phyloP scores from a whole-genome alignment of 139 green algal species.

The Edaphochlamys debaryana region DNA sequence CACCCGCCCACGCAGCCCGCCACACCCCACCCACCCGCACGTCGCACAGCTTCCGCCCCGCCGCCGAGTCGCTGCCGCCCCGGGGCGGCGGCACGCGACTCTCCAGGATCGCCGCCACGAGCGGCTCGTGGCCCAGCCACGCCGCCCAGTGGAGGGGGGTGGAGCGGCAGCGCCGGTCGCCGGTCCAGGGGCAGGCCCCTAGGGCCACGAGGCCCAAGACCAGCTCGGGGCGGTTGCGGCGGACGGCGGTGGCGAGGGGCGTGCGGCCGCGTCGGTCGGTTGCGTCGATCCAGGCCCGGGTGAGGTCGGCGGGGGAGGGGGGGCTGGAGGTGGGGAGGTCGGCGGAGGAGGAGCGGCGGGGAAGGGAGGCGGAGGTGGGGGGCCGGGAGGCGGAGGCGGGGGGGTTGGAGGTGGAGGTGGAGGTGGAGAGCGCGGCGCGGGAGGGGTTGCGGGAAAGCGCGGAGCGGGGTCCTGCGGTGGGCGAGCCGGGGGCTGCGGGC shows the following conservation, averaged over 20 bases:
- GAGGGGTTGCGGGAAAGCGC: too few relatives aligned
- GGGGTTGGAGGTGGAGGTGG: too few relatives aligned
- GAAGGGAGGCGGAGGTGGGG: too few relatives aligned
- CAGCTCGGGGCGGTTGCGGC: slow-evolving; percentile 20
- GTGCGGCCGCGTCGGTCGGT: slow-evolving; percentile 2
- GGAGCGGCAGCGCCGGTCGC: neutral
- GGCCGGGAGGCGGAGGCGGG: too few relatives aligned
- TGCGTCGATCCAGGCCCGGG: slow-evolving; percentile 28
- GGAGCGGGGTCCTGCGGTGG: too few relatives aligned
- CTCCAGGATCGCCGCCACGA: neutral
- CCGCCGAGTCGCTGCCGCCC: too few relatives aligned
- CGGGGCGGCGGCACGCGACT: neutral
- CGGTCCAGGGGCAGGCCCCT: slow-evolving; percentile 1
- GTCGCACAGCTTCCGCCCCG: neutral
- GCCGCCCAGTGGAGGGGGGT: slow-evolving; percentile 32
- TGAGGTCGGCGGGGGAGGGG: too few relatives aligned
- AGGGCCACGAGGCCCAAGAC: slow-evolving; percentile 3
- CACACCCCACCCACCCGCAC: neutral
- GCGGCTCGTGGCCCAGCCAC: slow-evolving; percentile 11
- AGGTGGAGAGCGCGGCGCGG: too few relatives aligned
- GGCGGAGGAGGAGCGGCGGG: too few relatives aligned
- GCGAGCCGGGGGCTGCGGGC: too few relatives aligned
- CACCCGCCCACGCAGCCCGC: too few relatives aligned
- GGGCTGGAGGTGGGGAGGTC: too few relatives aligned
- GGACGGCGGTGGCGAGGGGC: slow-evolving; percentile 5